A percentile compares a stretch with the other conserved stretches of the same genome.
phyloP scores from a whole-genome alignment of 1,284 basidiomycete genomes.

The Lentinus polychrous region DNA sequence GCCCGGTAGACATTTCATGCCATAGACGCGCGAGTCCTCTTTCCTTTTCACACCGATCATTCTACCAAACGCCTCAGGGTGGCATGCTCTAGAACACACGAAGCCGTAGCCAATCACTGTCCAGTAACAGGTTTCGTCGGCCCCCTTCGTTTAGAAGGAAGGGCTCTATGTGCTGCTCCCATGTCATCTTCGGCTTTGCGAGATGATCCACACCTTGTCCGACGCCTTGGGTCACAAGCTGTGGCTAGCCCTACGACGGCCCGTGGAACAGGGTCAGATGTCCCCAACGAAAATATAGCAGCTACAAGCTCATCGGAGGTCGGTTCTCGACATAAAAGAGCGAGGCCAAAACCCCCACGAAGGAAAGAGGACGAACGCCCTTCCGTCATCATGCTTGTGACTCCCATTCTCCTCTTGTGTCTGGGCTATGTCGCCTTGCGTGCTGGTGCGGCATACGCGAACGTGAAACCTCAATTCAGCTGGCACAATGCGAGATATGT shows the following conservation, averaged over 20 bases:
- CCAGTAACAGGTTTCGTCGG: no score
- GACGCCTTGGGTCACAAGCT: not conserved
- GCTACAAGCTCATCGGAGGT: not conserved
- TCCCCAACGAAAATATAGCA: not conserved
- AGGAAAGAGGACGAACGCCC: not conserved
- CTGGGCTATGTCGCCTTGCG: not conserved
- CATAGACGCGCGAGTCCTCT: no score
- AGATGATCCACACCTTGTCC: not conserved
- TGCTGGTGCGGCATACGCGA: not conserved
- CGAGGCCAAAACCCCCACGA: not conserved
- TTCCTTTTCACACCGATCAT: no score
- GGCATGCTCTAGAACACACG: no score
- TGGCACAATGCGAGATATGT: conserved; percentile 12
- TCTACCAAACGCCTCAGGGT: no score
- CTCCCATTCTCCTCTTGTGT: not conserved
- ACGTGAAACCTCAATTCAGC: conserved; percentile 5
- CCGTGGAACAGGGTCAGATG: conserved; percentile 1
- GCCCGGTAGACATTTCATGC: no score
- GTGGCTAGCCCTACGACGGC: not conserved
- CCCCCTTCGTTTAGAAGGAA: no score
- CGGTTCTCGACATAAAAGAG: not conserved
- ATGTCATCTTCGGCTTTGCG: not conserved
- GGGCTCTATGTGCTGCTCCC: not conserved
- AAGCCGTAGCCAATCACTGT: no score
- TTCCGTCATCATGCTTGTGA: not conserved